These are phyloP conservation scores for Trichoderma lentiforme DNA, from an alignment of 2,329 filamentous ascomycete species.

Conservation along the genomic window DNA sequence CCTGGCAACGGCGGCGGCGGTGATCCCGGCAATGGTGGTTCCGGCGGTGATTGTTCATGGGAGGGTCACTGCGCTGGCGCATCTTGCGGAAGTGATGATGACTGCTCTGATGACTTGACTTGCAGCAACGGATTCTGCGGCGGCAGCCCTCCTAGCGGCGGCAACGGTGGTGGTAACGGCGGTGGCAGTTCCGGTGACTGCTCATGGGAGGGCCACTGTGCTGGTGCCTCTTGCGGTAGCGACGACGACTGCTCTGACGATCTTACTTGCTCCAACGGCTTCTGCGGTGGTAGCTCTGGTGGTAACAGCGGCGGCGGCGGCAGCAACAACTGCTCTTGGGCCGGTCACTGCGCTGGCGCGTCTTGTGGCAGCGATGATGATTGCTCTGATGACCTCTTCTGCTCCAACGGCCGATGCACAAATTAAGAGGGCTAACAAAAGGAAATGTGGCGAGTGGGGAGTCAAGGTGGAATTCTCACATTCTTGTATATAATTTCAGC, in stretches of 20 bases:
- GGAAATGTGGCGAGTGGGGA: background rate
- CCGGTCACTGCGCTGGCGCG: background rate
- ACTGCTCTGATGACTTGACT: slow-evolving; percentile 22
- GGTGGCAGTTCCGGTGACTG: background rate
- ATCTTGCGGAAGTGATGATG: slow-evolving; percentile 10
- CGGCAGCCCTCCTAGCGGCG: background rate
- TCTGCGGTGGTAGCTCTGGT: background rate
- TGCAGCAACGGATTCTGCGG: slow-evolving; percentile 23
- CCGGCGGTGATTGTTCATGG: slow-evolving; percentile 20
- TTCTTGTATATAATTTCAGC: background rate
- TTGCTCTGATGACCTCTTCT: background rate
- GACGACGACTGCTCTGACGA: slow-evolving; percentile 21
- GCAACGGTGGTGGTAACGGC: background rate
- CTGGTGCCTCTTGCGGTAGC: slow-evolving; percentile 13
- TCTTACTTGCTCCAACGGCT: slow-evolving; percentile 18
- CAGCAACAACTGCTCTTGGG: background rate
- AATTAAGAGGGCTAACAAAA: background rate
- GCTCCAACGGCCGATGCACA: background rate
- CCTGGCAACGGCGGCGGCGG: background rate
- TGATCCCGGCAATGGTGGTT: background rate
- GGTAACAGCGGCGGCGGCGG: background rate
- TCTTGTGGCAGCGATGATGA: background rate
- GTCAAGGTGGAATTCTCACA: background rate
- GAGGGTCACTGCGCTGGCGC: slow-evolving; percentile 20
- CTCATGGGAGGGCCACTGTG: slow-evolving; percentile 22